phyloP scores from a whole-genome alignment of 345 rosid species.

The Clarkia xantiana region DNA sequence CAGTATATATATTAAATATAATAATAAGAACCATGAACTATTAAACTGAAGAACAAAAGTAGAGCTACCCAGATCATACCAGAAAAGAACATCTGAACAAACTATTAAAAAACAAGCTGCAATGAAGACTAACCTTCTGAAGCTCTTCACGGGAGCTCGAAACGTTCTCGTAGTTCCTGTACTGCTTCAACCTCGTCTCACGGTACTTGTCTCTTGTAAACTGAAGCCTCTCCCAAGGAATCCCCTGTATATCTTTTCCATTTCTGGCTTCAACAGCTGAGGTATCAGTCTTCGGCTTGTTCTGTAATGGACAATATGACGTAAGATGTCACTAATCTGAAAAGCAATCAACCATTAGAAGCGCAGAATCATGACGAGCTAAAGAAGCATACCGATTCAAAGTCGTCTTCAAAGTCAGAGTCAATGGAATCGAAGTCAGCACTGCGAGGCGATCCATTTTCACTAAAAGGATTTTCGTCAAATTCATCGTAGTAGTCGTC shows the following conservation, averaged over 20 bases:
- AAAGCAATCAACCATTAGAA: neutral
- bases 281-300: constrained; percentile 46
- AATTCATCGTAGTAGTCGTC: constrained; percentile 34
- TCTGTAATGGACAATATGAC: constrained; percentile 16
- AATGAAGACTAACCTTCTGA: constrained; percentile 29
- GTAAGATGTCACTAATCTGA: neutral
- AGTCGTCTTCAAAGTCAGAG: constrained; percentile 57
- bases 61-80: neutral
- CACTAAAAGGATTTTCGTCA: constrained; percentile 15
- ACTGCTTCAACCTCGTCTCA: constrained; percentile 47
- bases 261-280: constrained; percentile 64
- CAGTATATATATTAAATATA: too few species aligned
- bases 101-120: neutral
- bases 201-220: constrained; percentile 60
- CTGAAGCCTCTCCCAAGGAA: constrained; percentile 81
- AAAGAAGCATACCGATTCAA: constrained; percentile 25
- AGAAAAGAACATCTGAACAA: neutral
- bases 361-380: neutral
- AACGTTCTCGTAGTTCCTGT: constrained; percentile 62
- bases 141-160: constrained; percentile 33
- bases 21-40: too few species aligned
- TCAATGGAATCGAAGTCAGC: constrained; percentile 16
- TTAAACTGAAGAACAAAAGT: neutral
- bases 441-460: constrained; percentile 11
- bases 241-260: constrained; percentile 87